Conservation (phyloP, 352 stramenopile genomes). For the Phytopythium vexans region DNA sequence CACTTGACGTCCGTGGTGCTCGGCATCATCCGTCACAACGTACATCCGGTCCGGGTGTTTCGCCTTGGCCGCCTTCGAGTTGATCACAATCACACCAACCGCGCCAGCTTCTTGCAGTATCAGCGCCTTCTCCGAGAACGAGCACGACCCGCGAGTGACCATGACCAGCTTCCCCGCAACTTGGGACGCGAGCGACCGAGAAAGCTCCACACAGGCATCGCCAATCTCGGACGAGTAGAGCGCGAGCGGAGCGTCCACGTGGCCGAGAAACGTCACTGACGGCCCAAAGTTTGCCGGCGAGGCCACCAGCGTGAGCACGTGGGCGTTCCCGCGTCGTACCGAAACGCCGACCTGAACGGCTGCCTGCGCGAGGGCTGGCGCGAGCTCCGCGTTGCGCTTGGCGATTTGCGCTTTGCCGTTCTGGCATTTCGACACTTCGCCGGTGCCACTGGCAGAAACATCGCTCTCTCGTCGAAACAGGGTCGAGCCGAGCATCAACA, state of each 20-base stretch:
- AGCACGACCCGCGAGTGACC: conserved; percentile 62
- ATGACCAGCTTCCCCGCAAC: conserved; percentile 67
- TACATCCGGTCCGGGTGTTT: conserved; percentile 54
- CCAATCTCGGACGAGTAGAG: conserved; percentile 37
- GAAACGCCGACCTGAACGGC: conserved; percentile 52
- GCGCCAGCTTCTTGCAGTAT: conserved; percentile 56
- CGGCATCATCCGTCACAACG: conserved; percentile 56
- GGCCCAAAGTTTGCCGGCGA: conserved; percentile 65
- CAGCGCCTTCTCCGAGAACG: conserved; percentile 77
- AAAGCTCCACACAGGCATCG: conserved; percentile 44
- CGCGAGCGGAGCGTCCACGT: conserved; percentile 56
- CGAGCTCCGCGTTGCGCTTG: conserved; percentile 38
- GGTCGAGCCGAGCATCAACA: conserved; percentile 58
- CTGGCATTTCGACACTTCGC: conserved; percentile 31
- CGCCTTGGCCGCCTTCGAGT: conserved; percentile 45
- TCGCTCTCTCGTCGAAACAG: conserved; percentile 34
- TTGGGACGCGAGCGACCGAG: conserved; percentile 1
- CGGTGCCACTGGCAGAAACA: too few species aligned
- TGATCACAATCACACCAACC: conserved; percentile 62
- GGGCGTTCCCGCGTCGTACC: conserved; percentile 48
- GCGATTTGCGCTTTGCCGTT: conserved; percentile 43
- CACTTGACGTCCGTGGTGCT: conserved; percentile 35
- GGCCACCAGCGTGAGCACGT: conserved; percentile 66
- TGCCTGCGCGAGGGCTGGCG: conserved; percentile 11
- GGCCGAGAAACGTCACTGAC: conserved; percentile 31